Evolutionary conservation across 129 eudicot species (phyloP).

Genomic region (Lactuca saligna): DNA sequence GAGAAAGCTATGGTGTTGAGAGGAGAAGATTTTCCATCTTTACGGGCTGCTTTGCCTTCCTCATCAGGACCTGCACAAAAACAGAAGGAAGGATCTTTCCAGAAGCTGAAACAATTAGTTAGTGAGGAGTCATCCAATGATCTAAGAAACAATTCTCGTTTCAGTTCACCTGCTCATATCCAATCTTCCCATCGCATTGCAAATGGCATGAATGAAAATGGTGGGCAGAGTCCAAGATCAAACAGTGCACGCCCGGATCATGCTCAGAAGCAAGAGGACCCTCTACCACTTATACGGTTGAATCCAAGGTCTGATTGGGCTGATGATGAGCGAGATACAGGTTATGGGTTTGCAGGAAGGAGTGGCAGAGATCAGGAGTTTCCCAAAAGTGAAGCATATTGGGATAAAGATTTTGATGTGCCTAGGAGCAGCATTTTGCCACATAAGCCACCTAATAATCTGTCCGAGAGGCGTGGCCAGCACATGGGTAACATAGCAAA

Average conservation of each 20-base stretch:
- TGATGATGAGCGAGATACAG: constrained; percentile 97
- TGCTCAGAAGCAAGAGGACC: constrained; percentile 60
- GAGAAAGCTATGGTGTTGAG: constrained; percentile 72
- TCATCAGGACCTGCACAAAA: constrained; percentile 53
- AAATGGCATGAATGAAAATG: constrained; percentile 40
- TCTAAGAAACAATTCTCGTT: constrained; percentile 37
- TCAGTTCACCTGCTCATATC: constrained; percentile 43
- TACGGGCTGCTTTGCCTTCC: constrained; percentile 68
- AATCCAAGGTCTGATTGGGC: constrained; percentile 99
- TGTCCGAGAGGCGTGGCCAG: constrained; percentile 51
- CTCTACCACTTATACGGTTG: constrained; percentile 63
- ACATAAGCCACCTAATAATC: constrained; percentile 50
- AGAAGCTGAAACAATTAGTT: constrained; percentile 52
- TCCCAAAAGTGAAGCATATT: constrained; percentile 55
- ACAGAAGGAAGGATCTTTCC: constrained; percentile 57
- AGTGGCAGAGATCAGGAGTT: constrained; percentile 50
- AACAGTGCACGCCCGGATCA: constrained; percentile 39
- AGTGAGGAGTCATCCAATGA: constrained; percentile 52
- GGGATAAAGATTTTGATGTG: constrained; percentile 88
- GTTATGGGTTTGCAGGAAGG: constrained; percentile 50
- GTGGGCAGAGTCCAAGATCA: constrained; percentile 33
- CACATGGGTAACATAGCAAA: constrained; percentile 47
- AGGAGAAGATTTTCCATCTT: constrained; percentile 97
- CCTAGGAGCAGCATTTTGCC: constrained; percentile 64
- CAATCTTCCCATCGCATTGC: constrained; percentile 37